Evolutionary conservation across 768 basidiomycete species (phyloP), one percentile per base, ranked within the genome.

Genomic region (Filobasidium floriforme): DNA sequence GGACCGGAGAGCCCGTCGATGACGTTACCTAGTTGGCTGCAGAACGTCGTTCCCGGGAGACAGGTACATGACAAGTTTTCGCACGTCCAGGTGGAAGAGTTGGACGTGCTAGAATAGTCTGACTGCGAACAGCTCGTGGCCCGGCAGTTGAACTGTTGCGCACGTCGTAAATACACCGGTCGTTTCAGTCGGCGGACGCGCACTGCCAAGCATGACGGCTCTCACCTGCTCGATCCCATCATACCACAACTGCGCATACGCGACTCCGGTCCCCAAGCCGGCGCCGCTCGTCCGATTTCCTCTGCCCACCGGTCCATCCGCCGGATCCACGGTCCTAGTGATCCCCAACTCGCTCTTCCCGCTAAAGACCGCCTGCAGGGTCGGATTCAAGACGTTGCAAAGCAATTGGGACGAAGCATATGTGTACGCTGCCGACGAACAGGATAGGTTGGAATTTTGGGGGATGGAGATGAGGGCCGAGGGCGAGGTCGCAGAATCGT

Each of bases 141-240:
- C 11, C 79, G 67, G 75, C 93, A 97, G 76, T 84, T 89, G 80
- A 97, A 97, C 73, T 96, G 91, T 73, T 92, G 89, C n/a, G n/a
- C n/a, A n/a, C n/a, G n/a, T n/a, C n/a, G n/a, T n/a, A n/a, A n/a
- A n/a, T n/a, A n/a, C n/a, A n/a, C n/a, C n/a, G n/a, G n/a, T n/a
- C n/a, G n/a, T n/a, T n/a, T n/a, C n/a, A n/a, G n/a, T n/a, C n/a
- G n/a, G n/a, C n/a, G n/a, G n/a, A n/a, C n/a, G n/a, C n/a, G n/a
- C n/a, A n/a, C n/a, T n/a, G n/a, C n/a, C n/a, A 57, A 57, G 5
- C n/a, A 15, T 4, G 54, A 3, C 12, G 5, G 26, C 12, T 26
- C 65, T 29, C 37, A 67, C 62, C 44, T 67, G 66, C 65, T 76
- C 77, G 1, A 72, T 71, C 1, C 75, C 75, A 40, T 76, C 67